Percentiles rank a stretch among this genome's conserved stretches.
Conservation (phyloP, 371 early-diverging fungal species). For the Saksenaea oblongispora region DNA sequence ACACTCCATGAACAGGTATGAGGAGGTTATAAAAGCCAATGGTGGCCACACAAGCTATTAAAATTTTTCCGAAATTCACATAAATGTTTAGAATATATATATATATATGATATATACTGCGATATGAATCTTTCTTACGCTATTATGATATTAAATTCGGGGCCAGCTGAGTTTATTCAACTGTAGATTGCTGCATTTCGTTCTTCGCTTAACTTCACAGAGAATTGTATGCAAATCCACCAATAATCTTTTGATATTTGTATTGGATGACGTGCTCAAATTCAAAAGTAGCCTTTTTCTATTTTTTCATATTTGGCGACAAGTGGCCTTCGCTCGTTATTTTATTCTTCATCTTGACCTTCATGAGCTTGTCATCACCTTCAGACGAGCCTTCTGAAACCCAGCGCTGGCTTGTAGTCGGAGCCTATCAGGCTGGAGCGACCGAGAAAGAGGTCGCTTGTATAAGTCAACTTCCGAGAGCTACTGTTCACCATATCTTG, state of each 20-base stretch:
- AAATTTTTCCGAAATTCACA: too few species aligned
- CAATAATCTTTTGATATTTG: not conserved
- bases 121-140: too few species aligned
- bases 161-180: too few species aligned
- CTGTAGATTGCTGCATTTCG: too few species aligned
- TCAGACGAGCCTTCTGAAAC: not conserved
- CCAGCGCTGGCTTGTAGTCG: slow-evolving; percentile 15
- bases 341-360: not conserved
- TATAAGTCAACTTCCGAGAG: not conserved
- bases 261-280: not conserved
- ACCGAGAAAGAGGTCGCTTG: slow-evolving; percentile 5
- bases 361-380: not conserved
- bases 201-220: too few species aligned
- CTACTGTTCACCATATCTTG: slow-evolving; percentile 11
- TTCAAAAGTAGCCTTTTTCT: not conserved
- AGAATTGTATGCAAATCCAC: too few species aligned
- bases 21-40: too few species aligned
- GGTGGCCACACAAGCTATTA: too few species aligned
- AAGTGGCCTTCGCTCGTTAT: not conserved
- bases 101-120: too few species aligned
- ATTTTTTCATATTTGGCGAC: not conserved
- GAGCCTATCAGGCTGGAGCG: slow-evolving; percentile 12
- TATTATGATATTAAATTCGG: too few species aligned
- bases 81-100: too few species aligned
- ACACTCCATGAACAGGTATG: not conserved